Conservation (phyloP, 306 rosid species). For the Dryas drummondii region DNA sequence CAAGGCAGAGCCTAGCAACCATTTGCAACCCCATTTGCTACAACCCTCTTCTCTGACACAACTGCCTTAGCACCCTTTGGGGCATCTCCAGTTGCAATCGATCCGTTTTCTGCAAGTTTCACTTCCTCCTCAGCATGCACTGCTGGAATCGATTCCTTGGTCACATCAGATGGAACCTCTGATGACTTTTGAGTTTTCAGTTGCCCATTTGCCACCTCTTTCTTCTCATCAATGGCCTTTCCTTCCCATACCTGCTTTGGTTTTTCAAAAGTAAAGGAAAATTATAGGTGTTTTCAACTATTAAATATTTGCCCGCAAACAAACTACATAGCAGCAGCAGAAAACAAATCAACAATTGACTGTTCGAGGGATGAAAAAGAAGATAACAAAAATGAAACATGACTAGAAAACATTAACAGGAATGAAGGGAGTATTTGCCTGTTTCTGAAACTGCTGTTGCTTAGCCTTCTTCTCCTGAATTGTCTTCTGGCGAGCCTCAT, state of each 20-base stretch:
- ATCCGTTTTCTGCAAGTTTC: conserved; percentile 54
- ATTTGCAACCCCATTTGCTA: conserved; percentile 65
- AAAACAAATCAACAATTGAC: too few relatives aligned
- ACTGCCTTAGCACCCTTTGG: conserved; percentile 85
- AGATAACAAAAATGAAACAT: neutral
- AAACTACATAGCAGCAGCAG: too few relatives aligned
- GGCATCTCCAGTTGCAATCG: conserved; percentile 65
- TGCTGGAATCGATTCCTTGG: conserved; percentile 37
- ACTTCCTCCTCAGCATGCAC: conserved; percentile 38
- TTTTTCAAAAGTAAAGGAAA: neutral
- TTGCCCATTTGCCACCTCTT: conserved; percentile 54
- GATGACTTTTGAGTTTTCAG: conserved; percentile 34
- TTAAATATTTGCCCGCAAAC: neutral
- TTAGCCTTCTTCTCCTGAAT: conserved; percentile 90
- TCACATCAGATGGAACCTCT: conserved; percentile 49
- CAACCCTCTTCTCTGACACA: conserved; percentile 52
- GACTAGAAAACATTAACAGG: neutral
- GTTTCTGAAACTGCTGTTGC: conserved; percentile 73
- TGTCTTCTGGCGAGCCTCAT: conserved; percentile 83
- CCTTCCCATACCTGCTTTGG: conserved; percentile 86
- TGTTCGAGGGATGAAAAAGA: neutral
- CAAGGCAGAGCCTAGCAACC: conserved; percentile 53
- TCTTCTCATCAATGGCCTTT: conserved; percentile 68
- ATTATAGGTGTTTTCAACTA: neutral
- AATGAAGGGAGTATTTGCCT: conserved; percentile 33